Conservation (phyloP, 179 eudicot species). For the Silene noctiflora region DNA sequence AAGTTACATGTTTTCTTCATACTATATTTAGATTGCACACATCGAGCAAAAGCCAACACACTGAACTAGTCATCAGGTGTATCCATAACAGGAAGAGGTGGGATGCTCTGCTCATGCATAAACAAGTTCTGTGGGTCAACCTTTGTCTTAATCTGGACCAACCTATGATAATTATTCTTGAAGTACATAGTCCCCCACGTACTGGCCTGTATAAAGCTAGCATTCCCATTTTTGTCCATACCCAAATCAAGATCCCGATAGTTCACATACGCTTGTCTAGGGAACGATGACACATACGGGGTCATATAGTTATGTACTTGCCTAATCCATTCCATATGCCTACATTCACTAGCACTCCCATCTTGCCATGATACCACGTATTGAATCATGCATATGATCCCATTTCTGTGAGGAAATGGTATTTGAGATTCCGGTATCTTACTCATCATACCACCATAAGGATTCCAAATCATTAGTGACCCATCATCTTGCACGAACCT, state of each 20-base stretch:
- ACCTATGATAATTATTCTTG: slow-evolving; percentile 34
- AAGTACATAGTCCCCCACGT: slow-evolving; percentile 36
- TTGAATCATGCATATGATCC: slow-evolving; percentile 33
- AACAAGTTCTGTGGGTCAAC: slow-evolving; percentile 38
- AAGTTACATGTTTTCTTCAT: too few relatives aligned
- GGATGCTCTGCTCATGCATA: slow-evolving; percentile 39
- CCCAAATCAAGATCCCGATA: slow-evolving; percentile 42
- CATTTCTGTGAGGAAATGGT: slow-evolving; percentile 41
- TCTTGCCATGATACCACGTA: slow-evolving; percentile 37
- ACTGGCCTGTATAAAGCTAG: slow-evolving; percentile 35
- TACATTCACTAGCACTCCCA: slow-evolving; percentile 27
- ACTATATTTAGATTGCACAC: neutral
- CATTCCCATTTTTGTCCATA: slow-evolving; percentile 22
- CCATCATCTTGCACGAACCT: slow-evolving; percentile 29
- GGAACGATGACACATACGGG: slow-evolving; percentile 34
- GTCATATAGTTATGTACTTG: slow-evolving; percentile 37
- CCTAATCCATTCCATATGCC: slow-evolving; percentile 35
- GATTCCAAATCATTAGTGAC: slow-evolving; percentile 36
- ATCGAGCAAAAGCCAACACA: slow-evolving; percentile 10
- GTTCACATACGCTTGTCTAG: slow-evolving; percentile 38
- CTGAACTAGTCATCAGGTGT: slow-evolving; percentile 1
- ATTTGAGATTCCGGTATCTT: slow-evolving; percentile 30
- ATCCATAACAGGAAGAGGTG: slow-evolving; percentile 37
- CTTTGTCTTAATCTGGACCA: slow-evolving; percentile 38
- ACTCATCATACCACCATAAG: slow-evolving; percentile 42